Conservation (phyloP, 1,139 yeast genomes). For the Zygotorulaspora mrakii region DNA sequence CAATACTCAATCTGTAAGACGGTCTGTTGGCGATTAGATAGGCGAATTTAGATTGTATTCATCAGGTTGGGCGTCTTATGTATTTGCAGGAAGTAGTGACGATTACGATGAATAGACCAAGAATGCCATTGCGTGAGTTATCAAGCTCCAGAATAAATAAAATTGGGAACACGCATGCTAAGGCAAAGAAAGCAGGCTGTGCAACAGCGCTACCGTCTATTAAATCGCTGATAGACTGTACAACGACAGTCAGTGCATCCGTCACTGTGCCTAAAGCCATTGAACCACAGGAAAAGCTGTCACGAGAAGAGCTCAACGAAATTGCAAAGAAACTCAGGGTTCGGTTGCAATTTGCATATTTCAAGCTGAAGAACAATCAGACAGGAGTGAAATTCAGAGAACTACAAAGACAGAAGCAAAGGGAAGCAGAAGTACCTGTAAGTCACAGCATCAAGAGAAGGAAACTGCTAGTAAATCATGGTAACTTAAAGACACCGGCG, state of each 20-base stretch:
- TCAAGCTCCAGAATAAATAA: conserved; percentile 28
- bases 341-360: conserved; percentile 73
- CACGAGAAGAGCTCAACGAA: conserved; percentile 14
- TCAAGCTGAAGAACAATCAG: conserved; percentile 63
- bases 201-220: conserved; percentile 23
- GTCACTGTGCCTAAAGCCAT: conserved; percentile 6
- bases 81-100: conserved; percentile 4
- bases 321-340: conserved; percentile 65
- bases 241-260: conserved; percentile 7
- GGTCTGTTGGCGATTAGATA: not conserved
- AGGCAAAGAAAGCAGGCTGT: conserved; percentile 5
- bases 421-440: conserved; percentile 2
- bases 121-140: conserved; percentile 30
- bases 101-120: conserved; percentile 16
- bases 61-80: conserved; percentile 2
- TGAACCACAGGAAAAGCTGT: not conserved
- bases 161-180: conserved; percentile 11
- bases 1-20: not conserved
- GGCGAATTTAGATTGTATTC: not conserved
- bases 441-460: conserved; percentile 18
- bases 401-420: conserved; percentile 14
- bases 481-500: conserved; percentile 28
- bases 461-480: conserved; percentile 30
- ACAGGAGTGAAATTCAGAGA: conserved; percentile 34
- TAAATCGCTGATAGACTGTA: conserved; percentile 16